Percentiles rank a stretch among this genome's conserved stretches.
phyloP scores from a whole-genome alignment of 1,284 basidiomycete species.

The Psilocybe mexicana region DNA sequence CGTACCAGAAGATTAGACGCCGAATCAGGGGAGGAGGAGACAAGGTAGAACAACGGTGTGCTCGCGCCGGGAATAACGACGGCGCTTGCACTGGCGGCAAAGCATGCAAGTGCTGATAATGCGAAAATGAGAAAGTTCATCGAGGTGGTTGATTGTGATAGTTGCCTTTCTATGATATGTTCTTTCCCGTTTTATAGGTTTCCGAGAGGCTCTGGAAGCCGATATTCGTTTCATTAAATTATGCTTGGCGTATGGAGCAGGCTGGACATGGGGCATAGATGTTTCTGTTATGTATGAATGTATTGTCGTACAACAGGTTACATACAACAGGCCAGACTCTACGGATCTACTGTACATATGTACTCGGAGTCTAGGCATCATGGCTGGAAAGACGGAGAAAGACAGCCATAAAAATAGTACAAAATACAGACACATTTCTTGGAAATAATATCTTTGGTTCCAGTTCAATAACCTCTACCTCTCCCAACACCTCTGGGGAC shows the following conservation, averaged over 20 bases:
- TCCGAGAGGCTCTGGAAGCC: not conserved
- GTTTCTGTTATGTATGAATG: not conserved
- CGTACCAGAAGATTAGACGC: slow-evolving; percentile 23
- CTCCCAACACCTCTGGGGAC: slow-evolving; percentile 3
- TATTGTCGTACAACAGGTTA: too few species aligned
- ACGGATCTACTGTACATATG: too few species aligned
- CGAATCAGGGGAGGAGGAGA: slow-evolving; percentile 15
- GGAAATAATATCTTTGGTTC: not conserved
- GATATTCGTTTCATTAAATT: not conserved
- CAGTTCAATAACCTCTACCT: slow-evolving; percentile 7
- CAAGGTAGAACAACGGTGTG: slow-evolving; percentile 26
- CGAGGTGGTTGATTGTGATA: not conserved
- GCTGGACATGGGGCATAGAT: not conserved
- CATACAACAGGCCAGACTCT: too few species aligned
- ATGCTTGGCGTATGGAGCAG: not conserved
- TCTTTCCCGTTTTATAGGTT: too few species aligned
- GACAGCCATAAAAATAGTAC: too few species aligned
- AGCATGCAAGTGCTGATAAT: not conserved
- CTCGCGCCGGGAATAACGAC: slow-evolving; percentile 16
- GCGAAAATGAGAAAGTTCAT: not conserved
- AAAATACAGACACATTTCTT: too few species aligned
- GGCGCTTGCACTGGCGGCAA: not conserved
- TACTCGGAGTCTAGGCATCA: too few species aligned
- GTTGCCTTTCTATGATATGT: not conserved
- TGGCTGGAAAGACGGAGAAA: too few species aligned